Percentiles rank a stretch among this genome's conserved stretches.
Conservation (phyloP, 805 yeast genomes). For the Teunomyces lycoperdinae region DNA sequence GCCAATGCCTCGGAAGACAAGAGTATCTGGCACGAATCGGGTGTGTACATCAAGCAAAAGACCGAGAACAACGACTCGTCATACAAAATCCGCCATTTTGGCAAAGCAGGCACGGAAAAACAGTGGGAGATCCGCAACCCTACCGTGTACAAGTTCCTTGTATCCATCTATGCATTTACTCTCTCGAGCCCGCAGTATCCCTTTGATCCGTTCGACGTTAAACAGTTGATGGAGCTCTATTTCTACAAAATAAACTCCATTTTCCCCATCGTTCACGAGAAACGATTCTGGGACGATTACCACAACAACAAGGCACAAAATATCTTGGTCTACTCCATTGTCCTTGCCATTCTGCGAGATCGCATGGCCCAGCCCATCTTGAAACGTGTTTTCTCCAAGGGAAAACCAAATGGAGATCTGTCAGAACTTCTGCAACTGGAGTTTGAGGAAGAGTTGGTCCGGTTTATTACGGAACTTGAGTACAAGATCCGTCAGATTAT, state of each 20-base stretch:
- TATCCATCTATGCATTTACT: constrained; percentile 30
- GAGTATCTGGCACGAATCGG: constrained; percentile 23
- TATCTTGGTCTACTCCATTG: constrained; percentile 23
- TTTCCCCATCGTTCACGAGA: constrained; percentile 30
- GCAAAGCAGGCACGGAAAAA: constrained; percentile 10
- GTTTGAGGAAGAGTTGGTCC: constrained; percentile 10
- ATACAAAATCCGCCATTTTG: constrained; percentile 8
- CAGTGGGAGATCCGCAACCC: constrained; percentile 13
- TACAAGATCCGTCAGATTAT: constrained; percentile 32
- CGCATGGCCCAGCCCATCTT: constrained; percentile 25
- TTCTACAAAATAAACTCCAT: constrained; percentile 32
- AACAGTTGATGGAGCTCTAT: constrained; percentile 23
- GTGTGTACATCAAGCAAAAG: constrained; percentile 17
- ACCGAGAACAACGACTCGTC: constrained; percentile 6
- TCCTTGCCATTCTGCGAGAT: constrained; percentile 28
- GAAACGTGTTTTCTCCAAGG: constrained; percentile 16
- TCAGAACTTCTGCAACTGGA: constrained; percentile 3
- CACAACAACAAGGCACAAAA: constrained; percentile 16
- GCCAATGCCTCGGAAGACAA: constrained; percentile 16
- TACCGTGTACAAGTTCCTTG: constrained; percentile 16
- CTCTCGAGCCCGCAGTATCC: constrained; percentile 20
- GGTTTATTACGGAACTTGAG: constrained; percentile 24
- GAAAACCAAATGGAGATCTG: constrained; percentile 1
- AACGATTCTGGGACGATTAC: constrained; percentile 27
- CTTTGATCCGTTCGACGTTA: constrained; percentile 16